phyloP scores from a whole-genome alignment of 768 basidiomycete species.

The Postia placenta region DNA sequence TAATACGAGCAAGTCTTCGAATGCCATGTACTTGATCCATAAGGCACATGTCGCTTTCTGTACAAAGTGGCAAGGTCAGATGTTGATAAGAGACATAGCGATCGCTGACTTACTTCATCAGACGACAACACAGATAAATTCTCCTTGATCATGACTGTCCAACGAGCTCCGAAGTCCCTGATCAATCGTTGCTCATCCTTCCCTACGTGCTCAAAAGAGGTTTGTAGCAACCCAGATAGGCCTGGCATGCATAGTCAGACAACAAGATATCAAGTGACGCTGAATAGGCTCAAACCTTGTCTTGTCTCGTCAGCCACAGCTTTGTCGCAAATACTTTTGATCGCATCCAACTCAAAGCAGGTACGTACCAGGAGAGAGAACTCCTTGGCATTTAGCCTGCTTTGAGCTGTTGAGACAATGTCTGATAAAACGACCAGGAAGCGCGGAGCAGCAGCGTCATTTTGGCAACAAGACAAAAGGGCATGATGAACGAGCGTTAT shows the following conservation, averaged over 20 bases:
- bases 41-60: neutral
- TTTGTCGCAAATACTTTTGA: neutral
- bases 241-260: neutral
- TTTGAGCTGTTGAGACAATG: neutral
- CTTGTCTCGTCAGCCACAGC: neutral
- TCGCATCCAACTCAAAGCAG: neutral
- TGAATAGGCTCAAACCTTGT: too few species aligned
- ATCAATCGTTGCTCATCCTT: neutral
- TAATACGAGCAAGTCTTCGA: neutral
- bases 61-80: neutral
- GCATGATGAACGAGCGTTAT: slow-evolving; percentile 34
- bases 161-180: neutral
- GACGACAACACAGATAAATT: neutral
- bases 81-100: neutral
- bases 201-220: neutral
- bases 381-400: neutral
- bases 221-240: neutral
- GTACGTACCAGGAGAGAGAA: neutral
- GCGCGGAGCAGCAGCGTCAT: neutral
- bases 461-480: neutral
- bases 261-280: neutral
- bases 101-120: neutral
- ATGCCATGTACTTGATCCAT: neutral
- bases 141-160: neutral
- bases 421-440: neutral